These are phyloP conservation scores for Aureobasidium sp. DNA, from an alignment of 2,329 filamentous ascomycete genomes.

Conservation along the genomic window DNA sequence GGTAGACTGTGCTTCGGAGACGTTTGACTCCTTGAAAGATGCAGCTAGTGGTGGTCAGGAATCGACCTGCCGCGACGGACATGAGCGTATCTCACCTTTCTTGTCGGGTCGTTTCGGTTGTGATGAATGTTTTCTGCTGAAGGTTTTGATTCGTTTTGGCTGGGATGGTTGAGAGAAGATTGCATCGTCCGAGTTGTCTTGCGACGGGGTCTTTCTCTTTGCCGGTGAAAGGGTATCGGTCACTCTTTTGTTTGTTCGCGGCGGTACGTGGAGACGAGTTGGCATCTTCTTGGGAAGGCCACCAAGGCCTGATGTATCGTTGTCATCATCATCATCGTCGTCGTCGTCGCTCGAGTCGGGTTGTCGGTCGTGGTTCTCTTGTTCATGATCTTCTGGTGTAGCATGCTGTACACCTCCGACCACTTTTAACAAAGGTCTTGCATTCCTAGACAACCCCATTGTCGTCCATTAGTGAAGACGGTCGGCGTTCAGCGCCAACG, in stretches of 20 bases:
- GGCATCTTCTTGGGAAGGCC: not conserved
- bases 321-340: not conserved
- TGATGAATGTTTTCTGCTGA: not conserved
- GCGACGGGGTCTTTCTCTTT: not conserved
- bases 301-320: conserved; percentile 1
- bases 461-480: not conserved
- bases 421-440: not conserved
- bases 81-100: not conserved
- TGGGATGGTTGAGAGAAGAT: not conserved
- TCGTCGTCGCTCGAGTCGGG: not conserved
- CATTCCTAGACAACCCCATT: not conserved
- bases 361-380: not conserved
- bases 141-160: not conserved
- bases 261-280: not conserved
- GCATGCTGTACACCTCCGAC: not conserved
- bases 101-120: not conserved
- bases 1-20: not conserved
- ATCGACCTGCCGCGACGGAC: not conserved
- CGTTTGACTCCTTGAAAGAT: not conserved
- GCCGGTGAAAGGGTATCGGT: not conserved
- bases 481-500: not conserved
- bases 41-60: not conserved
- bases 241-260: not conserved
- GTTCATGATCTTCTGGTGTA: not conserved
- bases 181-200: not conserved